Percentiles rank a stretch among this genome's conserved stretches.
phyloP scores from a whole-genome alignment of 768 basidiomycete species.

The Tulasnella sp. region DNA sequence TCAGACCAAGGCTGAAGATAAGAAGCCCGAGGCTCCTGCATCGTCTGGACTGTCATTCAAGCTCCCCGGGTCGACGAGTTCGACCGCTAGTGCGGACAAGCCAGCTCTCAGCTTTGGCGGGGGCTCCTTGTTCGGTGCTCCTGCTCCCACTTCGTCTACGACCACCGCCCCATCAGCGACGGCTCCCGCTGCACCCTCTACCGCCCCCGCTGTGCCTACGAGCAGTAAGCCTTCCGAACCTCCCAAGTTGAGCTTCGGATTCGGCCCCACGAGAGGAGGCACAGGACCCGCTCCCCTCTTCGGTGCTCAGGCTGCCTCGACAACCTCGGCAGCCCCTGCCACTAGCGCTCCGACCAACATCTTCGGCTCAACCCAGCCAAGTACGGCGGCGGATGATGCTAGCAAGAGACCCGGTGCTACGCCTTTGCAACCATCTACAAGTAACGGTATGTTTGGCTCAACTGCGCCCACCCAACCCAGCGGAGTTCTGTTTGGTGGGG shows the following conservation, averaged over 20 bases:
- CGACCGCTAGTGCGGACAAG: not conserved
- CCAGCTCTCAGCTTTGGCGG: not conserved
- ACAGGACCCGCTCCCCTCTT: slow-evolving; percentile 22
- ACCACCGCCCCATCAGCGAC: not conserved
- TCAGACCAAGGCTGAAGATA: not conserved
- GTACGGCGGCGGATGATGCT: slow-evolving; percentile 26
- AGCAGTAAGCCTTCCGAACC: not conserved
- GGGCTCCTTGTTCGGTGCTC: not conserved
- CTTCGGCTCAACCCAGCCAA: not conserved
- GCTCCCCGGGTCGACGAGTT: not conserved
- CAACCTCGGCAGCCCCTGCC: not conserved
- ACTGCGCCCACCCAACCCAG: not conserved
- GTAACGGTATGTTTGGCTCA: not conserved
- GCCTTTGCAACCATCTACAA: not conserved
- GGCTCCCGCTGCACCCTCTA: not conserved
- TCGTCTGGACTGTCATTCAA: not conserved
- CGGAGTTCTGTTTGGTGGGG: not conserved
- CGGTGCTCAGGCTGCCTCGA: slow-evolving; percentile 13
- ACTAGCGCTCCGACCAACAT: not conserved
- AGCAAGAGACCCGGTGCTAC: slow-evolving; percentile 22
- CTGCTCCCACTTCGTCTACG: not conserved
- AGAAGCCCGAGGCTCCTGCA: not conserved
- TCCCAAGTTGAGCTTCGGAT: not conserved
- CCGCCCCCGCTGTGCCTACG: not conserved
- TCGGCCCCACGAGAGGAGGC: slow-evolving; percentile 27